phyloP scores from a whole-genome alignment of 2,329 filamentous ascomycete genomes.

The Allantophomopsis cytisporea region DNA sequence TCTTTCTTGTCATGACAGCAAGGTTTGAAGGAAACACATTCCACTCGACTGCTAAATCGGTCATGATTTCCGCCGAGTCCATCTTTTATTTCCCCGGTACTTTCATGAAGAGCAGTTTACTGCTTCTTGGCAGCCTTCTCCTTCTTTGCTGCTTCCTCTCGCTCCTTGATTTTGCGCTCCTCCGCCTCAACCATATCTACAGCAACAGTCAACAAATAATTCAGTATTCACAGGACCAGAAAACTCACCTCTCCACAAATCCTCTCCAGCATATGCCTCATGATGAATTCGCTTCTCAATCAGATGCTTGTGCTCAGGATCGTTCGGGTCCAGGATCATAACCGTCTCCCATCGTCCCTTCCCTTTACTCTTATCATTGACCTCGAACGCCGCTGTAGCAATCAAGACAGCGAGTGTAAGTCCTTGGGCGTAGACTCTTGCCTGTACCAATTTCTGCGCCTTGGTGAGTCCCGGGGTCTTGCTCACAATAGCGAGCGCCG shows the following conservation, averaged over 20 bases:
- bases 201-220: conserved; percentile 6
- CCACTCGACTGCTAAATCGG: too few relatives aligned
- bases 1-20: too few relatives aligned
- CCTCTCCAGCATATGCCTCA: conserved; percentile 77
- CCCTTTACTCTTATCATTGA: conserved; percentile 62
- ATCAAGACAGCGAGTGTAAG: conserved; percentile 55
- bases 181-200: conserved; percentile 73
- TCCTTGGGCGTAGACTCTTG: conserved; percentile 63
- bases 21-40: too few relatives aligned
- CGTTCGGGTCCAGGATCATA: conserved; percentile 65
- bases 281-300: conserved; percentile 83
- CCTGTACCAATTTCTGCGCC: conserved; percentile 60
- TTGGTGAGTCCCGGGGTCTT: conserved; percentile 47
- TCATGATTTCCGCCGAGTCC: too few relatives aligned
- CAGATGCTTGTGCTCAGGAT: conserved; percentile 69
- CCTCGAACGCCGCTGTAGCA: conserved; percentile 55
- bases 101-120: too few relatives aligned
- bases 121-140: too few relatives aligned
- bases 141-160: conserved; percentile 7
- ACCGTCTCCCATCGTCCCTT: conserved; percentile 75
- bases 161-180: conserved; percentile 43
- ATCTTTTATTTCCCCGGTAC: too few relatives aligned
- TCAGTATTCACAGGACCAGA: background rate
- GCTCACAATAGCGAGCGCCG: conserved; percentile 47
- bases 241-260: conserved; percentile 75